Evolutionary conservation across 202 grass and related monocot genomes (phyloP).

Genomic region (Sporobolus alterniflorus): DNA sequence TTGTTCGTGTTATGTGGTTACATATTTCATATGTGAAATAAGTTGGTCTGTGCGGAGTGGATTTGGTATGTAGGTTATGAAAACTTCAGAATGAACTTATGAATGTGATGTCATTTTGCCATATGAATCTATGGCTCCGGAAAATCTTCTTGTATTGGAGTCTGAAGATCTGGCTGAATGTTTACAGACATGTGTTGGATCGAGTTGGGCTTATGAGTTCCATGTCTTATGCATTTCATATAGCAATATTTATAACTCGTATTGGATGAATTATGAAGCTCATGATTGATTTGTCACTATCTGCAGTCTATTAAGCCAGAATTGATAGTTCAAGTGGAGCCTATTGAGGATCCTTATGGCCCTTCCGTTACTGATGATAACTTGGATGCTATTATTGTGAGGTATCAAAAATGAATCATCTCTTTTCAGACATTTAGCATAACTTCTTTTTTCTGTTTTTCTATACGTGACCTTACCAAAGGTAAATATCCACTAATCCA

Average conservation of each 20-base stretch:
- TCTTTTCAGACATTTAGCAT: constrained; percentile 17
- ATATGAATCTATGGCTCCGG: background rate
- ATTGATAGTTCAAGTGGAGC: constrained; percentile 64
- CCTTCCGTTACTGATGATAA: constrained; percentile 66
- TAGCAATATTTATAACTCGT: too few relatives aligned
- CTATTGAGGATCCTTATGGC: constrained; percentile 73
- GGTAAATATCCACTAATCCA: background rate
- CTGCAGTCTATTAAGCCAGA: constrained; percentile 62
- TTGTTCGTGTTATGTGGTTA: background rate
- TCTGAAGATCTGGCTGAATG: too few relatives aligned
- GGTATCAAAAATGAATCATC: constrained; percentile 37
- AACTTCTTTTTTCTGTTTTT: constrained; percentile 18
- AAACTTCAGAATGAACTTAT: background rate
- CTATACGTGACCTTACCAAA: constrained; percentile 1
- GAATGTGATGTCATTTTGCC: background rate
- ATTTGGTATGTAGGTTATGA: background rate
- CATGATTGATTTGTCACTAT: constrained; percentile 16
- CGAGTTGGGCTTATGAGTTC: constrained; percentile 23
- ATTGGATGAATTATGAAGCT: too few relatives aligned
- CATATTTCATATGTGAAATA: background rate
- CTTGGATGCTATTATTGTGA: constrained; percentile 73
- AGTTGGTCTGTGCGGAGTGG: background rate
- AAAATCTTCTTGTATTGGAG: constrained; percentile 3
- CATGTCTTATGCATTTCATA: background rate
- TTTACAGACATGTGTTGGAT: background rate